Conservation (phyloP, 2,329 filamentous ascomycete species). For the Fusarium agapanthi region DNA sequence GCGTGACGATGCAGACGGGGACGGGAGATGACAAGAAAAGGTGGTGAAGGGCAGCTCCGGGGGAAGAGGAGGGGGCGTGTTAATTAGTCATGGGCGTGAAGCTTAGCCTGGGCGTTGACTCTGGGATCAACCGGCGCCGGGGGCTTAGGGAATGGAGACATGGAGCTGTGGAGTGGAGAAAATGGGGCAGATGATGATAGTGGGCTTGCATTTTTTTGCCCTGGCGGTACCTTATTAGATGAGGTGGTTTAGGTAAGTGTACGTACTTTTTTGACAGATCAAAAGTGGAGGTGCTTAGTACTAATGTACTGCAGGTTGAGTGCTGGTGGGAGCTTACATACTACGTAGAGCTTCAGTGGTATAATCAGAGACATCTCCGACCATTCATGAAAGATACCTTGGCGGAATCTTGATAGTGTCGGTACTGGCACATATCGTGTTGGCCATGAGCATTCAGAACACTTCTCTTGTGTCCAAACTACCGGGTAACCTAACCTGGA, state of each 20-base stretch:
- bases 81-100: neutral
- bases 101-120: neutral
- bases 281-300: neutral
- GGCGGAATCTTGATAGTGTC: neutral
- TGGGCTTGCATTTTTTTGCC: slow-evolving; percentile 20
- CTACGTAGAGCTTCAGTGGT: neutral
- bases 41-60: slow-evolving; percentile 24
- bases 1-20: slow-evolving; percentile 32
- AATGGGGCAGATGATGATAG: slow-evolving; percentile 33
- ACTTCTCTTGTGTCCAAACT: neutral
- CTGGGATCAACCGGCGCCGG: slow-evolving; percentile 11
- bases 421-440: neutral
- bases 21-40: slow-evolving; percentile 38
- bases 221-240: neutral
- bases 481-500: neutral
- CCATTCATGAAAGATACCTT: neutral
- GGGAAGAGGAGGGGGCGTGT: slow-evolving; percentile 22
- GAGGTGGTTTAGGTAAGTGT: slow-evolving; percentile 6
- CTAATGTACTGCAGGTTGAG: neutral
- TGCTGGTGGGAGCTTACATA: neutral
- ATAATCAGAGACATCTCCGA: neutral
- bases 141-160: slow-evolving; percentile 16
- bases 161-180: slow-evolving; percentile 32
- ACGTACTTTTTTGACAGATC: neutral
- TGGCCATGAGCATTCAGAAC: no score